A percentile compares a stretch with the other conserved stretches of the same genome.
Evolutionary conservation across 768 basidiomycete genomes (phyloP).

Genomic region (Trametes maxima): DNA sequence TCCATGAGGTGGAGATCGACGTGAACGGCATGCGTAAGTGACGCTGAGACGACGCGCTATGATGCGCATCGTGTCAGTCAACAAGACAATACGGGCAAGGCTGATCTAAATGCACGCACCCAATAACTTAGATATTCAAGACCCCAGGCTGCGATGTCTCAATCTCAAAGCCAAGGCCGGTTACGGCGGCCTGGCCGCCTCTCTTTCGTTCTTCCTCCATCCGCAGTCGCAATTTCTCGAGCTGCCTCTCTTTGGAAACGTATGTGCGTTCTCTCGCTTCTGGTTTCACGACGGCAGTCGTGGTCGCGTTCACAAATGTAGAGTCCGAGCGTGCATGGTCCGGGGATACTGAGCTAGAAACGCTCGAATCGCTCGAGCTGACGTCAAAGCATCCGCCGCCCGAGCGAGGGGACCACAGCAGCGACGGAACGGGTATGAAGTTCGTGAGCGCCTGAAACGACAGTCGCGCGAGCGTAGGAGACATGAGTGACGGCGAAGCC

Average conservation of each 20-base stretch:
- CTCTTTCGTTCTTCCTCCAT: conserved; percentile 44
- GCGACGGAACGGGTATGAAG: conserved; percentile 51
- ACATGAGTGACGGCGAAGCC: conserved; percentile 48
- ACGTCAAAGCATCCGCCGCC: conserved; percentile 19
- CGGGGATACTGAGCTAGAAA: conserved; percentile 9
- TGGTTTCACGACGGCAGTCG: conserved; percentile 4
- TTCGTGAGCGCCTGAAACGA: conserved; percentile 63
- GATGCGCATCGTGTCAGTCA: background rate
- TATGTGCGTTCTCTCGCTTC: conserved; percentile 39
- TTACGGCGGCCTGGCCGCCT: conserved; percentile 4
- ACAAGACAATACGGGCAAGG: no score
- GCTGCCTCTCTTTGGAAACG: conserved; percentile 66
- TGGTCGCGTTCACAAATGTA: conserved; percentile 17
- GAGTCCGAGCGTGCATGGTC: conserved; percentile 12
- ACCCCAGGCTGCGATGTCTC: conserved; percentile 16
- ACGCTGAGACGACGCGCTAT: conserved; percentile 11
- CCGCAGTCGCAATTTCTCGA: conserved; percentile 61
- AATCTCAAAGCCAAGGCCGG: conserved; percentile 15
- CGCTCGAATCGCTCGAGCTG: conserved; percentile 27
- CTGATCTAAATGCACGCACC: background rate
- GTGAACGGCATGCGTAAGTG: conserved; percentile 12
- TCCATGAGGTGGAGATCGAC: conserved; percentile 17
- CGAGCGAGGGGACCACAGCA: conserved; percentile 39
- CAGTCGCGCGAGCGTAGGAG: conserved; percentile 57
- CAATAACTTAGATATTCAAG: conserved; percentile 26